Evolutionary conservation across 495 filamentous ascomycete genomes (phyloP), one percentile per base, ranked within the genome.

Genomic region (Daldinia childiae): DNA sequence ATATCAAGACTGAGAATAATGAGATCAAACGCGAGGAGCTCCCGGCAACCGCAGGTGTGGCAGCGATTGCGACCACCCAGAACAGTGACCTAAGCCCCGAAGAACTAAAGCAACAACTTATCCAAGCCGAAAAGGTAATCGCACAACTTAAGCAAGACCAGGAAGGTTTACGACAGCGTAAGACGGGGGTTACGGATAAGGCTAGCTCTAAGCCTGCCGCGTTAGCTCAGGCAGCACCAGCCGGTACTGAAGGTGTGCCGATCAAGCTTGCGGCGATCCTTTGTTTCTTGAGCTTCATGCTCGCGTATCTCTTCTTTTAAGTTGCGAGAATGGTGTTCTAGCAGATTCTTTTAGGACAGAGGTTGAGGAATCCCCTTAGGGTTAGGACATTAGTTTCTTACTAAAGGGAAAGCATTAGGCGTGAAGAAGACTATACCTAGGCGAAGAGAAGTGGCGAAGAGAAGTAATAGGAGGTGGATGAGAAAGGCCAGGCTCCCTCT

Each of bases 281-380:
- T 55, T 98, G 95, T 74, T 83, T 99, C 79, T 66, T 95, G 63
- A 90, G 92, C 82, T 99, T 99, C 82, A 81, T 99, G 77, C 85
- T 98, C 73, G 96, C 92, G 2, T 99, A 97, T 79, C 86, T 97
- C 74, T 92, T 99, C 80, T 98, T 98, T 78, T 99, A 89, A 64
- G 50, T 26, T 57, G 58, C 19, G 48, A 41, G 30, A 52, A 52
- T 19, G 55, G 7, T 64, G 27, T 48, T 62, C 34, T 60, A 51
- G 17, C 26, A 43, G 62, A 50, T 67, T 36, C 21, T 32, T n/a
- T 38, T n/a, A 45, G 34, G 43, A 19, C 32, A 56, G 32, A 39
- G 14, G 6, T 38, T 15, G 51, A 43, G 29, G 45, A 45, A 50
- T 34, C 51, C 32, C 12, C 55, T 48, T 50, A 59, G 12, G 30